phyloP scores from a whole-genome alignment of 1,284 basidiomycete genomes.

The Anthracocystis setariae region DNA sequence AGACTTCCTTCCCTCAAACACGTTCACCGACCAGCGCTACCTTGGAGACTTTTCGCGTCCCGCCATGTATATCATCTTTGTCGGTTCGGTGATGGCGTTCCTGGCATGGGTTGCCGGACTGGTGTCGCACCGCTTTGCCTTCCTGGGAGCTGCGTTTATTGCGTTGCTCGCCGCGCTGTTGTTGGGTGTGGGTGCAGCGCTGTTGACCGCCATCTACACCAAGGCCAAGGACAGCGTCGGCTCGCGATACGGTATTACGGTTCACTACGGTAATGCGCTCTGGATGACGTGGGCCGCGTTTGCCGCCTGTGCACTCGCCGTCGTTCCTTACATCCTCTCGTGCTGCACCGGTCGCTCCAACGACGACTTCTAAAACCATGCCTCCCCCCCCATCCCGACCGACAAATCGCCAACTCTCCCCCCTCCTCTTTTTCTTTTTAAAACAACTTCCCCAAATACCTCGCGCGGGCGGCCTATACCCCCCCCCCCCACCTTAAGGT shows the following conservation, averaged over 20 bases:
- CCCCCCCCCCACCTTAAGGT: too few relatives aligned
- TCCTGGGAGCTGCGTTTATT: slow-evolving; percentile 55
- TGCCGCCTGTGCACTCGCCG: slow-evolving; percentile 47
- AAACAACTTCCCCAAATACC: too few relatives aligned
- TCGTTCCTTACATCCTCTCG: slow-evolving; percentile 54
- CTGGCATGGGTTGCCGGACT: slow-evolving; percentile 59
- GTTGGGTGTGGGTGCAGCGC: slow-evolving; percentile 56
- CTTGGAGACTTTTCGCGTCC: slow-evolving; percentile 52
- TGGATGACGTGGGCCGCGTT: slow-evolving; percentile 64
- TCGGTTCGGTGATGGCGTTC: slow-evolving; percentile 62
- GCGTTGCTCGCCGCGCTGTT: slow-evolving; percentile 53
- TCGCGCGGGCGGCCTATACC: too few relatives aligned
- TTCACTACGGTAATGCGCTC: slow-evolving; percentile 61
- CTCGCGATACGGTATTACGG: slow-evolving; percentile 28
- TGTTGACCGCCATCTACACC: slow-evolving; percentile 60
- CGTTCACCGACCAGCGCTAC: slow-evolving; percentile 49
- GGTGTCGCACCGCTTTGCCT: slow-evolving; percentile 58
- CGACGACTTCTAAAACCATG: slow-evolving; percentile 27
- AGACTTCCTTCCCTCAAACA: slow-evolving; percentile 31
- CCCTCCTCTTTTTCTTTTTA: slow-evolving; percentile 73
- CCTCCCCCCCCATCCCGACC: background rate
- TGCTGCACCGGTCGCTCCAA: slow-evolving; percentile 47
- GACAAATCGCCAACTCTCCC: slow-evolving; percentile 8
- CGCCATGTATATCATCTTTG: slow-evolving; percentile 61
- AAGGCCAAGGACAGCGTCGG: slow-evolving; percentile 43